These are phyloP conservation scores for Septoria petroselini DNA, from an alignment of 2,329 filamentous ascomycete species.

Conservation along the genomic window DNA sequence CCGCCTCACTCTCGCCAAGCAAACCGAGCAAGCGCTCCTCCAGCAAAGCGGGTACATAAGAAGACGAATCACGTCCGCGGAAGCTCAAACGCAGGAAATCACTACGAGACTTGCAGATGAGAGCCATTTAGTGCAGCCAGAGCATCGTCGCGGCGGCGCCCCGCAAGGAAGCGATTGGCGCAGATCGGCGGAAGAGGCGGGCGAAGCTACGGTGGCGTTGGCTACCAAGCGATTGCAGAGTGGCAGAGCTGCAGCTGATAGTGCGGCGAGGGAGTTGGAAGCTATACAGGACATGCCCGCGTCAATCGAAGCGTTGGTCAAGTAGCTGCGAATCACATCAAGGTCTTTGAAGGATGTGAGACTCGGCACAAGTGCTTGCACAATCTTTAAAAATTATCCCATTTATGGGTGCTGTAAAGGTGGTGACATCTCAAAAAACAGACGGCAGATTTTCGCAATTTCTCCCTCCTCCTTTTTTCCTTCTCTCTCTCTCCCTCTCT, in stretches of 20 bases:
- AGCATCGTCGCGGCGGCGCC: conserved; percentile 22
- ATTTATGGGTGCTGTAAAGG: conserved; percentile 5
- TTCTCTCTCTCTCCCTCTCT: background rate
- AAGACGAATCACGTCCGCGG: conserved; percentile 29
- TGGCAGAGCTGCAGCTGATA: conserved; percentile 20
- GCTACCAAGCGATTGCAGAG: conserved; percentile 22
- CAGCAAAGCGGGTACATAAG: conserved; percentile 32
- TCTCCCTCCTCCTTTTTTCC: background rate
- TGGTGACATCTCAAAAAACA: conserved; percentile 7
- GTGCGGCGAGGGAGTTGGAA: conserved; percentile 21
- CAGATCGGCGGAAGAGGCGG: conserved; percentile 26
- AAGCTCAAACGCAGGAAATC: conserved; percentile 29
- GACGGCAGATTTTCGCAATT: conserved; percentile 6
- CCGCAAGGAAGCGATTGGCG: conserved; percentile 31
- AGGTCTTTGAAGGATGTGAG: too few relatives aligned
- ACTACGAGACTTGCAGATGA: conserved; percentile 36
- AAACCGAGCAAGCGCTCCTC: conserved; percentile 28
- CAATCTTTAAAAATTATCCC: background rate
- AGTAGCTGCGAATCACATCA: background rate
- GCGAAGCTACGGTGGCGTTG: conserved; percentile 18
- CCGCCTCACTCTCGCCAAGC: conserved; percentile 23
- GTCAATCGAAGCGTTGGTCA: conserved; percentile 14
- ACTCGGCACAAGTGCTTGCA: too few relatives aligned
- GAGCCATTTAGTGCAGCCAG: conserved; percentile 37
- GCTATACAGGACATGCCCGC: conserved; percentile 24